Evolutionary conservation across 352 stramenopile genomes (phyloP), one percentile per base, ranked within the genome.

Genomic region (Phytophthora megakarya): DNA sequence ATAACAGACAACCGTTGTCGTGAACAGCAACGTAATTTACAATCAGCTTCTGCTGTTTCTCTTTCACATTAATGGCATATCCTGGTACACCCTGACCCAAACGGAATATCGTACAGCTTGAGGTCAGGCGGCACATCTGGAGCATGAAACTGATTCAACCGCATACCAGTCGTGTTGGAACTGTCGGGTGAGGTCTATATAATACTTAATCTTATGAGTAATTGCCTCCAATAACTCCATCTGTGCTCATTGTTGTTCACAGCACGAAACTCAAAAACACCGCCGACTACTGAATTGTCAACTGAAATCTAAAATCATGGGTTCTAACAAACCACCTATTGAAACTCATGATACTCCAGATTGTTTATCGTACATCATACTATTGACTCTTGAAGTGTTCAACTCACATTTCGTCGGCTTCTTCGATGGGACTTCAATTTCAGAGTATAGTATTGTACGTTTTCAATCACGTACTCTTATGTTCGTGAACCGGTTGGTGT

Each of bases 191-290:
- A n/a, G 44, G 3, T 26, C 43, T 55, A n/a, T n/a, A n/a, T n/a
- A n/a, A n/a, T n/a, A n/a, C n/a, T n/a, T n/a, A n/a, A n/a, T n/a
- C n/a, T n/a, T n/a, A n/a, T n/a, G n/a, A n/a, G n/a, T n/a, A n/a
- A n/a, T 25, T 89, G 75, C 35, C 81, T 92, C 61, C 87, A 96
- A 22, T 79, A 61, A 12, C 87, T 78, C 66, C 76, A 87, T 28
- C 89, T 87, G 16, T 90, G 59, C 8, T 53, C 59, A 33, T 92
- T 96, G 26, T 80, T 68, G 12, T 81, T 88, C 11, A 88, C 76
- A 3, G 96, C 72, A 5, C 84, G 78, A 58, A 96, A 96, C n/a
- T n/a, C 43, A 44, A 61, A 13, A 30, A 11, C 50, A 63, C 33
- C 47, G 52, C 22, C 26, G 52, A 0, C 25, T 56, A 55, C 12